Percentiles rank a stretch among this genome's conserved stretches.
Evolutionary conservation across 1,284 basidiomycete species (phyloP).

Genomic region (Pterulicium gracile): DNA sequence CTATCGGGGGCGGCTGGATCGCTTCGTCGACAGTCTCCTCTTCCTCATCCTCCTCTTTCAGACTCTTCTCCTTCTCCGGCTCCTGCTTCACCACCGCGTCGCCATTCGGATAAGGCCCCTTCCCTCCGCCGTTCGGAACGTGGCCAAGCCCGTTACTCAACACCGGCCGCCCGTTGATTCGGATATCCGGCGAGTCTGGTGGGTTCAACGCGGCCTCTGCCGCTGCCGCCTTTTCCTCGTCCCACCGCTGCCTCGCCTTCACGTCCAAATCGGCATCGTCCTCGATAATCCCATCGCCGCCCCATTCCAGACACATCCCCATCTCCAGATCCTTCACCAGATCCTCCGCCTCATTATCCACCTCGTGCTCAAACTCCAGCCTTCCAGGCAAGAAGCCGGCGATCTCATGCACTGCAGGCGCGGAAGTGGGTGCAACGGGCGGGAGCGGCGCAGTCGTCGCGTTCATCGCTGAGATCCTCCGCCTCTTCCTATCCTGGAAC

Average conservation of each 20-base stretch:
- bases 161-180: background rate
- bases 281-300: slow-evolving; percentile 74
- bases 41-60: slow-evolving; percentile 19
- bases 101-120: slow-evolving; percentile 32
- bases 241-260: slow-evolving; percentile 53
- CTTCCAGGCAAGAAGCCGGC: slow-evolving; percentile 92
- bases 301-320: slow-evolving; percentile 76
- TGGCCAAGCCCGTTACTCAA: background rate
- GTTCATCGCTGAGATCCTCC: slow-evolving; percentile 68
- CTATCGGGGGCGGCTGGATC: slow-evolving; percentile 63
- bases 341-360: slow-evolving; percentile 95
- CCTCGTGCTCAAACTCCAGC: slow-evolving; percentile 94
- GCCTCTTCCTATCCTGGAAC: slow-evolving; percentile 82
- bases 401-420: slow-evolving; percentile 91
- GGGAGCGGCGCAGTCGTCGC: slow-evolving; percentile 39
- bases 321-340: slow-evolving; percentile 96
- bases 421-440: slow-evolving; percentile 80
- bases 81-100: slow-evolving; percentile 29
- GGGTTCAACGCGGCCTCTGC: background rate
- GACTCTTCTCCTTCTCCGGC: slow-evolving; percentile 31
- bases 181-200: background rate
- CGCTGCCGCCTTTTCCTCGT: slow-evolving; percentile 41
- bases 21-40: slow-evolving; percentile 49
- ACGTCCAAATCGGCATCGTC: slow-evolving; percentile 66
- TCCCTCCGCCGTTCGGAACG: slow-evolving; percentile 35